Base-by-base conservation (phyloP, 805 yeast genomes). In the Hanseniaspora thailandica region DNA sequence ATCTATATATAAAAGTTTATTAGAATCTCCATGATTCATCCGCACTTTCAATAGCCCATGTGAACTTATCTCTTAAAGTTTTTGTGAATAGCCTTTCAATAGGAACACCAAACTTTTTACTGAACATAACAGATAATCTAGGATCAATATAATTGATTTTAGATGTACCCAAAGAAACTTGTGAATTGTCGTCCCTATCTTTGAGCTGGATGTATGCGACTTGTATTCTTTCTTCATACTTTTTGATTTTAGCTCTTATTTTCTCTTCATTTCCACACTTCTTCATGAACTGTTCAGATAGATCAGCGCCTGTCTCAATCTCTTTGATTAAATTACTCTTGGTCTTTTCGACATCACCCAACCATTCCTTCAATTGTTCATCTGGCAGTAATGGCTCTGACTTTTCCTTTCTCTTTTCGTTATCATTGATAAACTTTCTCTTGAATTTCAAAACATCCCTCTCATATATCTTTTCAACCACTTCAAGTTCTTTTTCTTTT, bases 141-240 rank as follows among this genome's bases (percentile, higher is more conserved):
- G 97, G 97, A 67, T 90, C 97, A 56, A 90, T 90, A 72, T 90
- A 90, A 67, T 90, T 90, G 75, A 86, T 80, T 71, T 90, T 90
- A 25, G 95, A 86, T 0, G 97, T 90, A 45, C 95, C 88, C 59
- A 90, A 71, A 0, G 97, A 89, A 26, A 90, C 97, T 59, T 86
- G 86, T 0, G 96, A 86, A 65, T 89, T 89, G 64, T 88, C 97
- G 65, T 90, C 95, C 66, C 86, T 88, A 65, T 89, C 97, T 66
- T 87, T 83, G 64, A 87, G 73, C 64, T 85, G 95, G 56, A 87
- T 71, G 9, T 77, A 70, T 1, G 86, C 81, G 56, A 78, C 83
- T 48, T 73, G 65, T 43, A 87, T 83, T 59, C 96, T 74, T 55
- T 76, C 77, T 48, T 85, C 90, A 7, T 86, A 64, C 58, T 79